phyloP scores from a whole-genome alignment of 805 yeast genomes.

The Diddensiella transvaalensis region DNA sequence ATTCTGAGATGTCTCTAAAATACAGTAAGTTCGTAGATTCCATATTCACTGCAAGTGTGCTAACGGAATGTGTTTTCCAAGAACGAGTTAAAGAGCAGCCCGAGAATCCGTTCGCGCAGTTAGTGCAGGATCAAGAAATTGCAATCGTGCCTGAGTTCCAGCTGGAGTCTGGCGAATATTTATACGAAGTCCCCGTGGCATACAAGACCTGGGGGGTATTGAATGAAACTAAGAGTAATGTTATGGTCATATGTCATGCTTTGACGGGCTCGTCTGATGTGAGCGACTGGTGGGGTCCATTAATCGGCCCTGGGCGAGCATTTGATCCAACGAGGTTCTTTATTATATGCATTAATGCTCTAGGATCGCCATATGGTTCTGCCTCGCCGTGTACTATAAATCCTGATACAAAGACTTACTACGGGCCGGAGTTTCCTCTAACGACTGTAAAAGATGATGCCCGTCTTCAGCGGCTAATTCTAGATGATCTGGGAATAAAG shows the following conservation, averaged over 20 bases:
- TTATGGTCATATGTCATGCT: constrained; percentile 91
- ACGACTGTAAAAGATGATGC: constrained; percentile 94
- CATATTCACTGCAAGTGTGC: too few species aligned
- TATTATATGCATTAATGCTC: constrained; percentile 83
- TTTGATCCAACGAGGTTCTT: constrained; percentile 88
- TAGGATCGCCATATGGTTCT: constrained; percentile 95
- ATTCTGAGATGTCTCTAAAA: background rate
- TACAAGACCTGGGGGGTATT: constrained; percentile 94
- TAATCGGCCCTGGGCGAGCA: constrained; percentile 78
- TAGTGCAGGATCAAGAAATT: constrained; percentile 75
- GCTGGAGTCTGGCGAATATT: constrained; percentile 77
- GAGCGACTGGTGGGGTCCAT: constrained; percentile 98
- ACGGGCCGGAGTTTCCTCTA: constrained; percentile 94
- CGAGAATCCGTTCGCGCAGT: constrained; percentile 60
- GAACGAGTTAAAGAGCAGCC: constrained; percentile 17
- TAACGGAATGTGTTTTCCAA: too few species aligned
- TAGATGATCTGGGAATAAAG: constrained; percentile 77
- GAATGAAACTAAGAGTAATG: constrained; percentile 66
- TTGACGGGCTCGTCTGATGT: constrained; percentile 94
- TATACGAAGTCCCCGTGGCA: constrained; percentile 81
- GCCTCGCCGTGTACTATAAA: constrained; percentile 87
- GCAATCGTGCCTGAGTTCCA: constrained; percentile 70
- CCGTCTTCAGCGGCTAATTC: constrained; percentile 65
- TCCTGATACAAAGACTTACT: constrained; percentile 66
- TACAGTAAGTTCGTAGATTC: background rate